Conservation (phyloP, 352 stramenopile genomes). For the Plasmopara viticola region DNA sequence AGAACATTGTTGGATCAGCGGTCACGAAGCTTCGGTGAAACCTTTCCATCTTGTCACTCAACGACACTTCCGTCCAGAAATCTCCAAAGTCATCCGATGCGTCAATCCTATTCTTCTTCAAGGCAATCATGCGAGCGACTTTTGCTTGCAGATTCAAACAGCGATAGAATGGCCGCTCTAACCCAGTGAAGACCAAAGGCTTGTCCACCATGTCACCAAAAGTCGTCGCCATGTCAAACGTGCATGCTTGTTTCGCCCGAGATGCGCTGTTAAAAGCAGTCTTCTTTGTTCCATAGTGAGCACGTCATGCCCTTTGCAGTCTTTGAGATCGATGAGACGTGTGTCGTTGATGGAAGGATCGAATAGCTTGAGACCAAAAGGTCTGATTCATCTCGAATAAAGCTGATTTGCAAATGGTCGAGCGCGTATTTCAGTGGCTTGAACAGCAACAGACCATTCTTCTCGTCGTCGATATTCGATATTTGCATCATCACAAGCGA, state of each 20-base stretch:
- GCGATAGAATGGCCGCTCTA: conserved; percentile 11
- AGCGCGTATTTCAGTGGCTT: conserved; percentile 17
- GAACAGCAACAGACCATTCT: conserved; percentile 22
- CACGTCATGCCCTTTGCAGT: conserved; percentile 5
- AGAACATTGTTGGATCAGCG: background rate
- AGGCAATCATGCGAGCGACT: conserved; percentile 13
- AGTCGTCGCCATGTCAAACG: conserved; percentile 11
- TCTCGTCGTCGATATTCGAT: conserved; percentile 25
- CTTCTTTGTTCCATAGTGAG: conserved; percentile 1
- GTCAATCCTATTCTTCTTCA: conserved; percentile 21
- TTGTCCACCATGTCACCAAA: conserved; percentile 13
- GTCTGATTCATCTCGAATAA: background rate
- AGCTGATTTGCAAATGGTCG: conserved; percentile 13
- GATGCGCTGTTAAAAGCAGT: conserved; percentile 7
- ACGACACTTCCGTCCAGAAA: conserved; percentile 17
- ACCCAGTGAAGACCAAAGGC: conserved; percentile 7
- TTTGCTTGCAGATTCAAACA: conserved; percentile 12
- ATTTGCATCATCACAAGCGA: conserved; percentile 19
- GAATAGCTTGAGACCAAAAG: background rate
- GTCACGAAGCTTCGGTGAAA: conserved; percentile 1
- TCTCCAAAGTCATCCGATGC: conserved; percentile 18
- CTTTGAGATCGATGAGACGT: conserved; percentile 8
- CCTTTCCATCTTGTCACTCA: conserved; percentile 11
- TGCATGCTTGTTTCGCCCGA: conserved; percentile 6
- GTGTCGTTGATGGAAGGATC: background rate